Base-by-base conservation (phyloP, 371 early-diverging fungal genomes). In the Rhizopus delemar region DNA sequence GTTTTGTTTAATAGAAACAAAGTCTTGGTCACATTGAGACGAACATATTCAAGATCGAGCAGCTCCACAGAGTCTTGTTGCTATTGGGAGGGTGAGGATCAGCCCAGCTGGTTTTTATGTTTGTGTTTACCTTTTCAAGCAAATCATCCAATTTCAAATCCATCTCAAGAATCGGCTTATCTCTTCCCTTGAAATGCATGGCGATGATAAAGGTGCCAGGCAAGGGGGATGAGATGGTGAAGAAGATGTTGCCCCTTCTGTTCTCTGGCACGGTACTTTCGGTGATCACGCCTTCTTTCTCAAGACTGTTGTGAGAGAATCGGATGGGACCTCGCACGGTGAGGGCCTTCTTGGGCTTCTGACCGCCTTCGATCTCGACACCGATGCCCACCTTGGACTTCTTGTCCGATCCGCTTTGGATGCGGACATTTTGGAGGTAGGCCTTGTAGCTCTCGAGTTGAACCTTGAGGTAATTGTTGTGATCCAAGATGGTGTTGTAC, bases 391-490 rank as follows among this genome's bases (percentile, higher is more conserved):
- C 73, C 62, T 75, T 66, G 56, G 76, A 48, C 49, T 71, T 49
- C 64, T 70, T 75, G 35, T 70, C 81, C 7, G 83, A 82, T n/a
- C 85, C 82, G 41, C 87, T 81, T 68, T 95, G 92, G 50, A 92
- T 86, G 36, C 97, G 88, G 12, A 96, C 96, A 62, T 97, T 97
- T 69, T 94, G 91, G 50, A 97, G 74, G 64, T 97, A 97, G 1
- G 93, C 93, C 77, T 94, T 93, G 80, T 97, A 97, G 7, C 89
- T 87, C 57, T 97, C 96, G 41, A 97, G 73, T 77, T 97, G 97
- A 41, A 88, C 83, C 34, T 87, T 69, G 32, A 95, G 75, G 61
- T 93, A 97, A 57, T 92, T 90, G 80, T 97, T 97, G 75, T 97
- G 96, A 62, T 94, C 95, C 39, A 90, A 75, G 57, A 97, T 97